These are phyloP conservation scores for Sugiyamaella pinicola DNA, from an alignment of 1,139 yeast genomes.

Conservation along the genomic window DNA sequence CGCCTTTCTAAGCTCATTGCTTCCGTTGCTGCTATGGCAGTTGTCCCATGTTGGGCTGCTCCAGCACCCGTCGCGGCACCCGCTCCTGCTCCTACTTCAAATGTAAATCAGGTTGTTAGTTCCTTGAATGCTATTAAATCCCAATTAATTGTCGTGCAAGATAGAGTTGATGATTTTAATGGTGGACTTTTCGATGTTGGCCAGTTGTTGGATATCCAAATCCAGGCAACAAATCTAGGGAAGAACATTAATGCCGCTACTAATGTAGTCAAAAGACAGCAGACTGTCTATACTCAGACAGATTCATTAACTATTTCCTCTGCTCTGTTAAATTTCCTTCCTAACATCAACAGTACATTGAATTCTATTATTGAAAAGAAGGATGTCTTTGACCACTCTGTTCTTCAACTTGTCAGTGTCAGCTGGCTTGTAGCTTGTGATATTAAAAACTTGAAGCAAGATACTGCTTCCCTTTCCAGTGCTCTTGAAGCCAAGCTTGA, in stretches of 20 bases:
- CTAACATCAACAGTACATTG: slow-evolving; percentile 25
- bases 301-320: slow-evolving; percentile 24
- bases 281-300: slow-evolving; percentile 18
- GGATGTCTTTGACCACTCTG: slow-evolving; percentile 28
- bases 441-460: slow-evolving; percentile 21
- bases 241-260: slow-evolving; percentile 23
- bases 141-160: slow-evolving; percentile 14
- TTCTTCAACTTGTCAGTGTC: slow-evolving; percentile 27
- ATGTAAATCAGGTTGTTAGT: slow-evolving; percentile 7
- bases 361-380: slow-evolving; percentile 27
- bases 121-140: slow-evolving; percentile 11
- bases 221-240: slow-evolving; percentile 18
- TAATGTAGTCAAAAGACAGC: slow-evolving; percentile 12
- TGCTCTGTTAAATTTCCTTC: slow-evolving; percentile 24
- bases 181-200: slow-evolving; percentile 25
- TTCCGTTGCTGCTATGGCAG: slow-evolving; percentile 9
- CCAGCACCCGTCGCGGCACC: slow-evolving; percentile 16
- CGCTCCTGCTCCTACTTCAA: slow-evolving; percentile 14
- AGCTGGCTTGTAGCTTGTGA: slow-evolving; percentile 27
- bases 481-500: slow-evolving; percentile 24
- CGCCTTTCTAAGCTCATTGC: slow-evolving; percentile 5
- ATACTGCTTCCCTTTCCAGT: slow-evolving; percentile 23
- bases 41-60: slow-evolving; percentile 12
- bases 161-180: slow-evolving; percentile 11
- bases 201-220: slow-evolving; percentile 26